Conservation (phyloP, 2,329 filamentous ascomycete species). For the Colletotrichum sp. region DNA sequence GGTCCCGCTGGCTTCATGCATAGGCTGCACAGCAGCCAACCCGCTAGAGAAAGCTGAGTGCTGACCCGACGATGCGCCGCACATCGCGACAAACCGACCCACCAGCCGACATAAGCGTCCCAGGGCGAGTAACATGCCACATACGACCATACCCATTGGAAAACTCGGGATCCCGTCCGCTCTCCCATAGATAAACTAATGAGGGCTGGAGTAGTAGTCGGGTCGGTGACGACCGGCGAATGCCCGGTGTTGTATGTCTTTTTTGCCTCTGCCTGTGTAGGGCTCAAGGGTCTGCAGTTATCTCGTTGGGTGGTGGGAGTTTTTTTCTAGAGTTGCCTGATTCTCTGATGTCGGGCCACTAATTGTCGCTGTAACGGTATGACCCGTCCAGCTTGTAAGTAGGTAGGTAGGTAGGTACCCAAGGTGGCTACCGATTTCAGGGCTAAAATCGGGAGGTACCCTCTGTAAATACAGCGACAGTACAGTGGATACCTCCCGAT, state of each 20-base stretch:
- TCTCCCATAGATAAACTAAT: neutral
- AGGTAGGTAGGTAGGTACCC: no score
- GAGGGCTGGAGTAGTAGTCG: neutral
- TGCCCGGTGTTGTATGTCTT: neutral
- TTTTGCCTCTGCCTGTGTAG: no score
- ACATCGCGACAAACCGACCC: neutral
- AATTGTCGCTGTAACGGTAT: no score
- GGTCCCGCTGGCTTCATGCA: neutral
- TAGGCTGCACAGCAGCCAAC: neutral
- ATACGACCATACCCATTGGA: neutral
- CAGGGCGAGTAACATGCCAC: fast-evolving
- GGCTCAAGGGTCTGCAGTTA: no score
- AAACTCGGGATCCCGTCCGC: neutral
- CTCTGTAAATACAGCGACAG: no score
- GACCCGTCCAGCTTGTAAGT: no score
- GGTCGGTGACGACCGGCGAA: neutral
- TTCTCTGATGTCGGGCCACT: no score
- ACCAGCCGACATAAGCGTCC: neutral
- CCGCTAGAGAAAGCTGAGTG: neutral
- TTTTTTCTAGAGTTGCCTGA: neutral
- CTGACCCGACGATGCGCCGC: neutral
- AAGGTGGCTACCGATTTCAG: no score
- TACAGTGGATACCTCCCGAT: no score
- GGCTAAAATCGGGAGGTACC: no score
- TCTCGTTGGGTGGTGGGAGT: no score